Evolutionary conservation across 345 rosid genomes (phyloP), one percentile per base, ranked within the genome.

Genomic region (Psidium friedrichsthalianum): DNA sequence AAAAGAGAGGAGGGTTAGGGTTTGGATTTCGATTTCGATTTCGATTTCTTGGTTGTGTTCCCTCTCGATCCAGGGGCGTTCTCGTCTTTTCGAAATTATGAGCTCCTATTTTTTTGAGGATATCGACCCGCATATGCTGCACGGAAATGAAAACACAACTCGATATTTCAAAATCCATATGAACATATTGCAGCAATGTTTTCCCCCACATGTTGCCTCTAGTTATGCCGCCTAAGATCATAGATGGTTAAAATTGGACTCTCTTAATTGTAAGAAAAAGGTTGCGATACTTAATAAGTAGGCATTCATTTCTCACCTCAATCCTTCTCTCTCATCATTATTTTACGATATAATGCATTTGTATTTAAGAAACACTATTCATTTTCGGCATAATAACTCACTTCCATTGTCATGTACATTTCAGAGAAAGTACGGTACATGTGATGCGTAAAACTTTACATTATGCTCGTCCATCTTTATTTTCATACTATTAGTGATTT

Each of bases 91-190:
- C 1, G 21, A 32, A 22, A 32, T 32, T 4, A 18, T 1, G 0
- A 10, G 40, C 24, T 16, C 21, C 44, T 32, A 32, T 8, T 32
- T 7, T 7, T 29, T 32, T 16, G 0, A 18, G 44, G 24, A 32
- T 69, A 6, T 18, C 13, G 6, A 0, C 36, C 6, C 7, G 0
- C 47, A 36, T n/a, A n/a, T 8, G 29, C 9, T 5, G 11, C 3
- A 0, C 2, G 11, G 0, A 61, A 61, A 61, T 61, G 74, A 61
- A 29, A 61, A 15, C 42, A 7, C 5, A 9, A 13, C 6, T 29
- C 29, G 74, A 15, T 9, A 29, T 61, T 1, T 61, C 74, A 61
- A 61, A 7, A 61, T 61, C 42, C 21, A 29, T 29, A 61, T 29
- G 11, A 61, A 61, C 32, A 3, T 61, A 29, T 61, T 4, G 6